These are phyloP conservation scores for Marasmius sp. DNA, from an alignment of 1,284 basidiomycete species.

Conservation along the genomic window DNA sequence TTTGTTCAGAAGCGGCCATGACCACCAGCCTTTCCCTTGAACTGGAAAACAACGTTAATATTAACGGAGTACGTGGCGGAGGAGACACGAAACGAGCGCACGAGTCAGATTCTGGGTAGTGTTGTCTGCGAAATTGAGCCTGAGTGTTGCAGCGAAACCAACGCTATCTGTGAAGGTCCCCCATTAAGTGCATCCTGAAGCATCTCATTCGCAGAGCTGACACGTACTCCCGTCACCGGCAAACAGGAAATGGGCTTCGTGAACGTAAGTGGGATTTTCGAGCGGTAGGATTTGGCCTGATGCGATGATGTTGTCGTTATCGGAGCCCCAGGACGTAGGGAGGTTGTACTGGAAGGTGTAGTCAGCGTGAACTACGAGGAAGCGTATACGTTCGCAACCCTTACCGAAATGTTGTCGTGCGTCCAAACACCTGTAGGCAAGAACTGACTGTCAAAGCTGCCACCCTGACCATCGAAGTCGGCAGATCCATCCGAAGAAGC, in stretches of 20 bases:
- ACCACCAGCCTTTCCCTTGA: conserved; percentile 41
- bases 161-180: conserved; percentile 21
- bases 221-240: conserved; percentile 32
- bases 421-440: conserved; percentile 33
- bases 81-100: neutral
- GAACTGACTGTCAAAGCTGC: conserved; percentile 36
- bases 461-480: conserved; percentile 35
- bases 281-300: conserved; percentile 36
- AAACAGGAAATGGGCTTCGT: conserved; percentile 45
- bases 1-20: conserved; percentile 31
- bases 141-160: conserved; percentile 30
- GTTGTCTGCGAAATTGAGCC: conserved; percentile 33
- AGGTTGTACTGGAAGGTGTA: conserved; percentile 32
- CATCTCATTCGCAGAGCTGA: neutral
- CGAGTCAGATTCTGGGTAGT: neutral
- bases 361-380: neutral
- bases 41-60: conserved; percentile 22
- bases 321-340: conserved; percentile 37
- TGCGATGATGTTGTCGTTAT: conserved; percentile 39
- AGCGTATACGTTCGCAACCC: neutral
- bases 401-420: conserved; percentile 36
- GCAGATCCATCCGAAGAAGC: conserved; percentile 39
- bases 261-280: conserved; percentile 27
- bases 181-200: neutral
- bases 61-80: neutral